A percentile compares a stretch with the other conserved stretches of the same genome.
These are phyloP conservation scores for Gnomoniopsis sp. DNA, from an alignment of 2,329 filamentous ascomycete species.

Conservation along the genomic window DNA sequence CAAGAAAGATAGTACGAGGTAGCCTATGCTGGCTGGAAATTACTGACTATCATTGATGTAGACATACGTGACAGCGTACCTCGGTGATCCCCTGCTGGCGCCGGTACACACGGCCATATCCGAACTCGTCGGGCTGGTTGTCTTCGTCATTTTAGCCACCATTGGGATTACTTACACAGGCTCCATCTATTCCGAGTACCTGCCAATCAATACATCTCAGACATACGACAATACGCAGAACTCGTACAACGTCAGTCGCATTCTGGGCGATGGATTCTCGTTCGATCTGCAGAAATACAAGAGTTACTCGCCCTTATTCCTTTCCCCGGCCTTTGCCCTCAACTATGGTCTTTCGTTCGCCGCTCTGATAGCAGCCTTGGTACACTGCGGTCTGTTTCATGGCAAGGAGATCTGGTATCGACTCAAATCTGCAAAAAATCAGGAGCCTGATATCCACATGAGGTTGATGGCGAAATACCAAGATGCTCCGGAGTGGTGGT, in stretches of 20 bases:
- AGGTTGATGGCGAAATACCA: slow-evolving; percentile 52
- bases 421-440: slow-evolving; percentile 40
- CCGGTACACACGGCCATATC: slow-evolving; percentile 38
- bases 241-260: slow-evolving; percentile 47
- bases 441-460: slow-evolving; percentile 47
- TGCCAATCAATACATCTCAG: slow-evolving; percentile 52
- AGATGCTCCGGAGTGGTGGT: slow-evolving; percentile 55
- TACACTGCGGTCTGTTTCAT: slow-evolving; percentile 35
- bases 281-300: slow-evolving; percentile 51
- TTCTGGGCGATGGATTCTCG: slow-evolving; percentile 45
- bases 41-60: too few relatives aligned
- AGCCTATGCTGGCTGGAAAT: too few relatives aligned
- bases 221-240: slow-evolving; percentile 55
- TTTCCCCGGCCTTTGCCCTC: slow-evolving; percentile 43
- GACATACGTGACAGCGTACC: slow-evolving; percentile 32
- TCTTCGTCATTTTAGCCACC: slow-evolving; percentile 40
- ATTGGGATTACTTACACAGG: slow-evolving; percentile 46
- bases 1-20: too few relatives aligned
- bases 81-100: slow-evolving; percentile 31
- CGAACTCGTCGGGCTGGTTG: slow-evolving; percentile 37
- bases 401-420: slow-evolving; percentile 42
- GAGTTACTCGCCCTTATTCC: slow-evolving; percentile 52
- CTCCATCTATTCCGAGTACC: slow-evolving; percentile 45
- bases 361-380: slow-evolving; percentile 42
- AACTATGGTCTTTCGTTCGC: slow-evolving; percentile 52